These are phyloP conservation scores for Didymella glomerata DNA, from an alignment of 2,329 filamentous ascomycete genomes.

Conservation along the genomic window DNA sequence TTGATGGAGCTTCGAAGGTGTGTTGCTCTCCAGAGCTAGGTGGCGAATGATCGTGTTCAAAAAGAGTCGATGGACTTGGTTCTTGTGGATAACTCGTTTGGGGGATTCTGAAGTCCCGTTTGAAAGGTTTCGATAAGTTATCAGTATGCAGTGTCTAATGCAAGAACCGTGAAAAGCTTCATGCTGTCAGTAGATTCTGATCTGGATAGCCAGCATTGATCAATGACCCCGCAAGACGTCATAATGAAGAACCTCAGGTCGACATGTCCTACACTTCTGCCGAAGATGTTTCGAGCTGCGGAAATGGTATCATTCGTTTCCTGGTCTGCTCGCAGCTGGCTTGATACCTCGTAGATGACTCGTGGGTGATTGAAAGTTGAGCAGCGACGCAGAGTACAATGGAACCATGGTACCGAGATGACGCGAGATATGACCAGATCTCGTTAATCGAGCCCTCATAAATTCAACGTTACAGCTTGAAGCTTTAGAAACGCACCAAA, in stretches of 20 bases:
- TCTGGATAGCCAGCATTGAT: background rate
- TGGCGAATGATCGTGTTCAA: background rate
- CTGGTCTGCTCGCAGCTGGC: too few species aligned
- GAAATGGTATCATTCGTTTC: too few species aligned
- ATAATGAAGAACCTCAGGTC: slow-evolving; percentile 5
- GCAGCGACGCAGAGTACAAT: background rate
- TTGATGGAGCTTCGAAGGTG: background rate
- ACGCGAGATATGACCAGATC: slow-evolving; percentile 3
- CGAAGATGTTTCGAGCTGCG: too few species aligned
- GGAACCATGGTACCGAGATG: background rate
- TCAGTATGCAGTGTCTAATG: too few species aligned
- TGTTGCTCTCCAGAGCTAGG: background rate
- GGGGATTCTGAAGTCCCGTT: too few species aligned
- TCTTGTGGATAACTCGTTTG: too few species aligned
- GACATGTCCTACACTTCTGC: too few species aligned
- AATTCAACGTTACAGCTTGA: background rate
- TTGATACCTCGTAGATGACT: background rate
- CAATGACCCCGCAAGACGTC: slow-evolving; percentile 26
- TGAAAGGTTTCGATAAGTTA: too few species aligned
- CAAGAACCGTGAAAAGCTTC: background rate
- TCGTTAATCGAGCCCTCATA: background rate
- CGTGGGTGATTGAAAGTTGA: too few species aligned
- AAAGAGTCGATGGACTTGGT: too few species aligned
- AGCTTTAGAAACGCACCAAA: background rate
- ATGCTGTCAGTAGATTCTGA: background rate